Conservation (phyloP, 2,329 filamentous ascomycete genomes). For the Sporothrix humicola region DNA sequence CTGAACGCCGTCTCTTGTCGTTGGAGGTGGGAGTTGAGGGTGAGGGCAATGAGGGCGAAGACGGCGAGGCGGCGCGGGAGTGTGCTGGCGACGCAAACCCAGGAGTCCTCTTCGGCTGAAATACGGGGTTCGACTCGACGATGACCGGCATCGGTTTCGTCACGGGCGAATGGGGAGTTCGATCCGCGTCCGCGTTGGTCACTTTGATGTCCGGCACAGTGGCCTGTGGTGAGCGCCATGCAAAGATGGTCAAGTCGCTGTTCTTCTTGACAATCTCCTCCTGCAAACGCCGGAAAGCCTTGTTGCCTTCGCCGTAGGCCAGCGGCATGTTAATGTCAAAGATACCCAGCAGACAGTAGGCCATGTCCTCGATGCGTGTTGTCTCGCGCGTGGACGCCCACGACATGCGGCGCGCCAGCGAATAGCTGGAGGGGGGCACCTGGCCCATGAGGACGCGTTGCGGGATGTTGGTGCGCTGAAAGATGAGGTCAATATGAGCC, state of each 20-base stretch:
- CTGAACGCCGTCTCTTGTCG: neutral
- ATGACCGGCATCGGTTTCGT: neutral
- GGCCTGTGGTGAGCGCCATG: slow-evolving; percentile 35
- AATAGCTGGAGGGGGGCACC: slow-evolving; percentile 18
- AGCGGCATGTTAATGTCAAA: slow-evolving; percentile 38
- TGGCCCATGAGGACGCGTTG: slow-evolving; percentile 33
- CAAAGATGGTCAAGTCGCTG: slow-evolving; percentile 39
- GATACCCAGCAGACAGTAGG: slow-evolving; percentile 39
- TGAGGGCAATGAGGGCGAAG: neutral
- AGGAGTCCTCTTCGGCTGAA: neutral
- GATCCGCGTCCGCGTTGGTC: neutral
- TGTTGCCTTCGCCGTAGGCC: slow-evolving; percentile 38
- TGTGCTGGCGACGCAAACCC: neutral
- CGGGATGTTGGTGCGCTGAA: slow-evolving; percentile 39
- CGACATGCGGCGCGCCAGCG: slow-evolving; percentile 37
- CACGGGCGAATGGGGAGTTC: neutral
- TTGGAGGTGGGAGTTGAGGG: neutral
- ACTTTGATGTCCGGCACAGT: neutral
- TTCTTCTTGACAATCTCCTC: slow-evolving; percentile 36
- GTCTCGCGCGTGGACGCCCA: slow-evolving; percentile 37
- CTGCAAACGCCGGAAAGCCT: slow-evolving; percentile 38
- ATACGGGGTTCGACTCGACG: neutral
- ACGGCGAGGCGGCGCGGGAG: neutral
- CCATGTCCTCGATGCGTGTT: slow-evolving; percentile 37
- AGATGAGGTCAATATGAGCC: slow-evolving; percentile 34